phyloP scores from a whole-genome alignment of 2,329 filamentous ascomycete genomes.

The Aquanectria penicillioides region DNA sequence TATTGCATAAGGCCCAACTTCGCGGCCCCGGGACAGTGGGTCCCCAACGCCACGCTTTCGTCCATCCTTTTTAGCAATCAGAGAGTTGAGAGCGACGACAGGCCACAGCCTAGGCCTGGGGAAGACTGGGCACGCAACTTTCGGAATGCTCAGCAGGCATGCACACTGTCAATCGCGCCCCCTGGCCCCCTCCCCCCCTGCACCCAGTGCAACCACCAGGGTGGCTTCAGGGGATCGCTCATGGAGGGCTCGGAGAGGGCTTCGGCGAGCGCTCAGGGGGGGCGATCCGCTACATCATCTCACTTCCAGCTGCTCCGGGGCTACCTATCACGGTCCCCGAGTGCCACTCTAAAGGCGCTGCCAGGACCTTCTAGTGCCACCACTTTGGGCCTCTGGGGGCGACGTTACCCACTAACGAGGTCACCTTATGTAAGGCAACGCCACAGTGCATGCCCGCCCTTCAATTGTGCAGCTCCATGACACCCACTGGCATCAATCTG shows the following conservation, averaged over 20 bases:
- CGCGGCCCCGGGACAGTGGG: slow-evolving; percentile 12
- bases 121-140: not conserved
- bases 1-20: slow-evolving; percentile 32
- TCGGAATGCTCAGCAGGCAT: not conserved
- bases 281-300: slow-evolving; percentile 14
- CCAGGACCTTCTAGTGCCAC: slow-evolving; percentile 8
- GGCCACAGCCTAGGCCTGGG: no score
- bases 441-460: slow-evolving; percentile 31
- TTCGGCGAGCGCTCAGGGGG: no score
- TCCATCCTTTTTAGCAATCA: not conserved
- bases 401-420: slow-evolving; percentile 17
- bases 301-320: slow-evolving; percentile 14
- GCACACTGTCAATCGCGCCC: not conserved
- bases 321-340: slow-evolving; percentile 16
- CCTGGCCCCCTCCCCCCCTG: not conserved
- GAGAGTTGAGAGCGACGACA: no score
- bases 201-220: slow-evolving; percentile 14
- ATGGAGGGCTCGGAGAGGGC: no score
- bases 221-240: slow-evolving; percentile 4
- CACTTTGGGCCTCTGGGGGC: slow-evolving; percentile 1
- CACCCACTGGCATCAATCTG: no score
- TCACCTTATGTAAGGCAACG: slow-evolving; percentile 32
- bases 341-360: slow-evolving; percentile 3
- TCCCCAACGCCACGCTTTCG: slow-evolving; percentile 6
- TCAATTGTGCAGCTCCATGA: not conserved